Evolutionary conservation across 1,139 yeast genomes (phyloP).

Genomic region (Pichia sp.): DNA sequence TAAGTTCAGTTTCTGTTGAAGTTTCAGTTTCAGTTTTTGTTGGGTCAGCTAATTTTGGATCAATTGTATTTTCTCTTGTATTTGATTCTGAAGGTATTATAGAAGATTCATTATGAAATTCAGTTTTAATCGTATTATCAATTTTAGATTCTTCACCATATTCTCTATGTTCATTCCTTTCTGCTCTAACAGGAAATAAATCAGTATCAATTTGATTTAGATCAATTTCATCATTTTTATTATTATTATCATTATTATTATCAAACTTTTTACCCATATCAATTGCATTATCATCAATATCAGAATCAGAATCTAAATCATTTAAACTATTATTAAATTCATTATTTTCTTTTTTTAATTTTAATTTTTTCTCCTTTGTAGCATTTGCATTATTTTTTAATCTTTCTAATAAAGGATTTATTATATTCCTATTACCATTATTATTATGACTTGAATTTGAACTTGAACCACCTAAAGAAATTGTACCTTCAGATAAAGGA

Average conservation of each 20-base stretch:
- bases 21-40: neutral
- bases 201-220: constrained; percentile 44
- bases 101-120: constrained; percentile 24
- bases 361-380: constrained; percentile 1
- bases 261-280: constrained; percentile 9
- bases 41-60: neutral
- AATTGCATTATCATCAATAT: constrained; percentile 13
- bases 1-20: constrained; percentile 6
- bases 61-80: constrained; percentile 18
- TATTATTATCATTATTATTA: constrained; percentile 2
- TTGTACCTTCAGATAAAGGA: constrained; percentile 64
- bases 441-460: neutral
- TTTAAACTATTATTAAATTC: constrained; percentile 14
- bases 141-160: constrained; percentile 26
- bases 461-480: constrained; percentile 31
- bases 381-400: constrained; percentile 12
- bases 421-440: constrained; percentile 11
- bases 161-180: constrained; percentile 37
- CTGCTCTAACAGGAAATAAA: constrained; percentile 46
- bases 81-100: constrained; percentile 20
- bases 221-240: constrained; percentile 33
- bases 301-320: constrained; percentile 14
- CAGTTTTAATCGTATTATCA: constrained; percentile 26
- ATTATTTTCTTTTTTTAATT: constrained; percentile 14
- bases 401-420: constrained; percentile 36